A percentile compares a stretch with the other conserved stretches of the same genome.
Evolutionary conservation across 2,329 filamentous ascomycete species (phyloP).

Genomic region (Aspergillus sp.): DNA sequence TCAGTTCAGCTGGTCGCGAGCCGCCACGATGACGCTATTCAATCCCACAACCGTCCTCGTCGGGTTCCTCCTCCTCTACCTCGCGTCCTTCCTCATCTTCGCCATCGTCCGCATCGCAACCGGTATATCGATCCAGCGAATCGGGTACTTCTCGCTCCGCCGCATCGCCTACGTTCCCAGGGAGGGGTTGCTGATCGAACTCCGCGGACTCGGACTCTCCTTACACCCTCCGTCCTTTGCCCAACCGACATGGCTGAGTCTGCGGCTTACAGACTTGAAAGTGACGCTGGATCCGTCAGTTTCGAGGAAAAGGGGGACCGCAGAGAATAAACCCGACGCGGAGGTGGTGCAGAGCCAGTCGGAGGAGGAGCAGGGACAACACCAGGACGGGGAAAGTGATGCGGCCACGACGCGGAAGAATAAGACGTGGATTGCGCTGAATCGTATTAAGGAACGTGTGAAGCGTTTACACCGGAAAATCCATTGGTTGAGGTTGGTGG

Average conservation of each 20-base stretch:
- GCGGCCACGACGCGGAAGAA: constrained; percentile 52
- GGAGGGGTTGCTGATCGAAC: constrained; percentile 87
- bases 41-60: constrained; percentile 83
- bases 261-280: constrained; percentile 83
- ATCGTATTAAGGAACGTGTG: constrained; percentile 77
- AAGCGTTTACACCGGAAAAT: constrained; percentile 86
- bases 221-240: constrained; percentile 94
- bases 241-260: constrained; percentile 93
- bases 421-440: constrained; percentile 81
- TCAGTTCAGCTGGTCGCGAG: constrained; percentile 40
- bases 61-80: constrained; percentile 81
- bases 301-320: constrained; percentile 46
- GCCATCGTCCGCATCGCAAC: constrained; percentile 90
- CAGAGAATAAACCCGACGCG: constrained; percentile 27
- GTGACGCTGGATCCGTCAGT: constrained; percentile 79
- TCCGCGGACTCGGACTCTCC: constrained; percentile 84
- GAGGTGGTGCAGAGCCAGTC: constrained; percentile 28
- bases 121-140: constrained; percentile 91
- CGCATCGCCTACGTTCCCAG: constrained; percentile 86
- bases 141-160: constrained; percentile 90
- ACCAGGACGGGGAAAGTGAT: constrained; percentile 23
- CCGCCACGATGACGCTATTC: constrained; percentile 51
- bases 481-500: constrained; percentile 85
- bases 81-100: constrained; percentile 90
- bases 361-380: constrained; percentile 29